Evolutionary conservation across 352 stramenopile genomes (phyloP).

Genomic region (Phytopythium aichiense): DNA sequence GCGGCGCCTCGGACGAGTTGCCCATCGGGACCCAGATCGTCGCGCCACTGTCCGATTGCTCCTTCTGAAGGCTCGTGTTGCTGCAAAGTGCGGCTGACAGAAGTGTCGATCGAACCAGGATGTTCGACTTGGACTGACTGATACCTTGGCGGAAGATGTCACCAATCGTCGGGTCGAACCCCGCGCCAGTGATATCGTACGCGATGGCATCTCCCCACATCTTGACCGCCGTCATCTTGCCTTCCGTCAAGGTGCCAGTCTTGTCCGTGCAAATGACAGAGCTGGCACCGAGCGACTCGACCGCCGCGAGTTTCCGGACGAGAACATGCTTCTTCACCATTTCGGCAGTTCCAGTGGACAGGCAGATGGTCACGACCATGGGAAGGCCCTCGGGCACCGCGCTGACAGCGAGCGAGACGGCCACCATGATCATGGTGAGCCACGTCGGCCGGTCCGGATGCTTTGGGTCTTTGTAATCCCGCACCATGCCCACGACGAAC

Average conservation of each 20-base stretch:
- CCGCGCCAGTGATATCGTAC: conserved; percentile 50
- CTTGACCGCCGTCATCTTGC: conserved; percentile 78
- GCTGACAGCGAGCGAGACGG: conserved; percentile 82
- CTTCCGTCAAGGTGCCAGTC: conserved; percentile 91
- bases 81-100: conserved; percentile 60
- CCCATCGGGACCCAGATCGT: conserved; percentile 51
- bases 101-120: conserved; percentile 40
- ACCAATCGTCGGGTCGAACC: conserved; percentile 38
- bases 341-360: conserved; percentile 61
- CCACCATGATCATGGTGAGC: conserved; percentile 94
- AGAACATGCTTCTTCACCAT: conserved; percentile 85
- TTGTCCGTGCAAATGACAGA: conserved; percentile 93
- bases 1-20: conserved; percentile 66
- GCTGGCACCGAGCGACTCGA: conserved; percentile 84
- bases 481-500: conserved; percentile 86
- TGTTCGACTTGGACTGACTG: conserved; percentile 37
- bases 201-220: conserved; percentile 59
- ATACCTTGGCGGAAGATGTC: conserved; percentile 46
- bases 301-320: conserved; percentile 77
- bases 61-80: conserved; percentile 63
- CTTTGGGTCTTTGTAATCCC: conserved; percentile 55
- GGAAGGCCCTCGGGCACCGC: conserved; percentile 72
- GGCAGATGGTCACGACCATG: conserved; percentile 75
- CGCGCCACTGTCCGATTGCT: conserved; percentile 33
- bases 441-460: conserved; percentile 81